A percentile compares a stretch with the other conserved stretches of the same genome.
These are phyloP conservation scores for Colletotrichum truncatum DNA, from an alignment of 2,329 filamentous ascomycete species.

Conservation along the genomic window DNA sequence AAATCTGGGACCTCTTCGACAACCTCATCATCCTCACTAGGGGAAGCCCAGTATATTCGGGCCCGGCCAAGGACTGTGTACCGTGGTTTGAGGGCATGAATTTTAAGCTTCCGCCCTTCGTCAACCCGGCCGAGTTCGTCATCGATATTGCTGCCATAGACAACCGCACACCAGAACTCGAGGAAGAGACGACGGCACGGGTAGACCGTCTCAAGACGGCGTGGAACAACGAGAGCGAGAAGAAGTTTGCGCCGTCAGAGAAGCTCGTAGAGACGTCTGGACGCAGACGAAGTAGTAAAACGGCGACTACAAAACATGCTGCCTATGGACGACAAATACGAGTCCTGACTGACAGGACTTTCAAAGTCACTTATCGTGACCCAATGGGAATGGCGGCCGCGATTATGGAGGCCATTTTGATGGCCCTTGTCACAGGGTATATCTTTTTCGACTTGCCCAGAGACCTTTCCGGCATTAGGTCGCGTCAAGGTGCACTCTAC, in stretches of 20 bases:
- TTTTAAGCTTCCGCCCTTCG: conserved; percentile 72
- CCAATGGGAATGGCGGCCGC: conserved; percentile 79
- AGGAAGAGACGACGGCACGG: conserved; percentile 65
- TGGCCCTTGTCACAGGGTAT: conserved; percentile 78
- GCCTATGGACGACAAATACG: conserved; percentile 69
- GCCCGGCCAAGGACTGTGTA: conserved; percentile 64
- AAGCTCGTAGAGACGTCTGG: conserved; percentile 24
- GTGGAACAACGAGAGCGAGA: conserved; percentile 55
- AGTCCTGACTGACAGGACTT: conserved; percentile 74
- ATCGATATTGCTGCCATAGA: conserved; percentile 81
- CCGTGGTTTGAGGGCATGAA: conserved; percentile 71
- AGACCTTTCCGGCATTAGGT: conserved; percentile 77
- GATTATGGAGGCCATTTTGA: conserved; percentile 73
- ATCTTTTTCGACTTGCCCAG: conserved; percentile 74
- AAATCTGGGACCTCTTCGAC: conserved; percentile 83
- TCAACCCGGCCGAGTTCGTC: conserved; percentile 81
- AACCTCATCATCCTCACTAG: conserved; percentile 74
- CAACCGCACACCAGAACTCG: conserved; percentile 73
- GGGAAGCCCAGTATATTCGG: conserved; percentile 76
- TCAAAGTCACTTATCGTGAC: conserved; percentile 79
- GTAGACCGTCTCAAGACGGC: conserved; percentile 69
- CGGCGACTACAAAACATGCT: conserved; percentile 52
- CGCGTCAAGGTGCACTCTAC: conserved; percentile 77
- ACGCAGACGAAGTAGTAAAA: background rate
- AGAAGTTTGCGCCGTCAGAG: conserved; percentile 34